Evolutionary conservation across 2,329 filamentous ascomycete species (phyloP), one percentile per base, ranked within the genome.

Genomic region (Scedosporium apiospermum): DNA sequence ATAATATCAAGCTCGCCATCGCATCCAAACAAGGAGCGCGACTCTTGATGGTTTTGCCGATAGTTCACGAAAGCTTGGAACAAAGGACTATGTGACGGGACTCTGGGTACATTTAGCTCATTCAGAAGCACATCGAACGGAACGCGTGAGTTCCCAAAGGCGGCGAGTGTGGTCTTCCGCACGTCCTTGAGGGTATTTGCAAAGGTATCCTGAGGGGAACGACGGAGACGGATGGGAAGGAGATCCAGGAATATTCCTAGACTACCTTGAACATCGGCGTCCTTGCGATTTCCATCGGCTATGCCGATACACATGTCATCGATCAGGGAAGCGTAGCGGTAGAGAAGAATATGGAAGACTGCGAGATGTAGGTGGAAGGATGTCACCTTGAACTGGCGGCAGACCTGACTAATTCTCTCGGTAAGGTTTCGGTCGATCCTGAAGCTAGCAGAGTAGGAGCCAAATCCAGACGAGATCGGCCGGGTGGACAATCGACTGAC

Each of bases 21-120:
- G 63, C 66, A 67, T 41, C 70, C 63, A 14, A 69, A 66, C 55
- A 68, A 66, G 6, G 65, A 49, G 2, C 72, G 41, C 65, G 69
- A 65, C 55, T 73, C 65, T 4, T 69, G 66, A 1, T 66, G 63
- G 0, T 69, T 70, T 34, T 73, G 72, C 5, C 77, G 72, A 66
- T 82, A 82, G 67, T 83, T 75, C 46, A 82, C 65, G 21, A 77
- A 74, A 0, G 70, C 73, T 63, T 82, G 80, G 68, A 81, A 81
- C 0, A 83, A 58, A 0, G 80, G 80, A 27, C 65, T 76, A 62
- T 76, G 65, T 0, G 70, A 66, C 0, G 74, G 65, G 1, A 76
- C 76, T 5, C 78, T 70, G 0, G 71, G 66, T 0, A 78, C 71
- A 9, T 74, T 69, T 1, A 82, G 68, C 51, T 77, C 71, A 1